Conservation (phyloP, 139 green algal genomes). For the Dunaliella sp. region DNA sequence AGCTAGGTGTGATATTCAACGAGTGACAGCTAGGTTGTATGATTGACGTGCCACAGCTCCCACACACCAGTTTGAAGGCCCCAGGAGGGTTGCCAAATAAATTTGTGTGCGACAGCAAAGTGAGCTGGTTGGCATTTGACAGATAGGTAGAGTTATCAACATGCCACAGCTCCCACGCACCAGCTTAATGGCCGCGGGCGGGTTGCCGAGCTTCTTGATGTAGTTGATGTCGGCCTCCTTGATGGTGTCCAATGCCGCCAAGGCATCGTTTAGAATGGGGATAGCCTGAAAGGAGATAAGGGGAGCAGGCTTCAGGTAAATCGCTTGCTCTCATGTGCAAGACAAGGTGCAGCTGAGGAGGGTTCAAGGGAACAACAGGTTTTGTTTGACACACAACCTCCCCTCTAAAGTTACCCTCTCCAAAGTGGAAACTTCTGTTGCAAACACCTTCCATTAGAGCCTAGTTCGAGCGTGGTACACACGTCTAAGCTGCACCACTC, state of each 20-base stretch:
- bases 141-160: not conserved
- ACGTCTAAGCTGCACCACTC: no score
- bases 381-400: no score
- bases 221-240: constrained; percentile 77
- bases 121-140: no score
- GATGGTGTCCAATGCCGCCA: constrained; percentile 79
- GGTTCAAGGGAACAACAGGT: no score
- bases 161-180: constrained; percentile 27
- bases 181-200: constrained; percentile 75
- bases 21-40: not conserved
- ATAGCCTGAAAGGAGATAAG: constrained; percentile 49
- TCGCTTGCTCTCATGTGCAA: no score
- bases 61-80: constrained; percentile 75
- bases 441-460: no score
- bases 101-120: no score
- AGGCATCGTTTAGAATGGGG: constrained; percentile 72
- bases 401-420: no score
- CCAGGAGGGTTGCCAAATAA: constrained; percentile 76
- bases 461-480: no score
- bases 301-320: not conserved
- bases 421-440: no score
- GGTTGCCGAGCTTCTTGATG: constrained; percentile 73
- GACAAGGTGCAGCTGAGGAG: no score
- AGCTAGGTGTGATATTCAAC: no score
- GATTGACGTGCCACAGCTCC: not conserved